Evolutionary conservation across 2,329 filamentous ascomycete genomes (phyloP).

Genomic region (Neonectria ditissima): DNA sequence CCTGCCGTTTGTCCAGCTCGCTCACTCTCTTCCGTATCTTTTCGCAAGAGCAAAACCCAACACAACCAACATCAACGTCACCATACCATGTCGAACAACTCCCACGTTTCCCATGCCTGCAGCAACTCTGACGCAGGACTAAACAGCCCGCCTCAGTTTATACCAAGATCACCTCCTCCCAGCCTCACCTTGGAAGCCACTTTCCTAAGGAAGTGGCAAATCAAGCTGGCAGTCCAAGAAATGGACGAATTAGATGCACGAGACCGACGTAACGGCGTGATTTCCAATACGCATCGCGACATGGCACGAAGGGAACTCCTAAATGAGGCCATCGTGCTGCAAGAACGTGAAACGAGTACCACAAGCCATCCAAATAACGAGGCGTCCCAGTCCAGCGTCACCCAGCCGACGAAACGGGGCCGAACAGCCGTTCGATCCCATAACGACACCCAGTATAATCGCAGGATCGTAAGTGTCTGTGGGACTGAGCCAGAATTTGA

Average conservation of each 20-base stretch:
- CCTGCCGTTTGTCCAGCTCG: neutral
- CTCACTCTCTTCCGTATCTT: neutral
- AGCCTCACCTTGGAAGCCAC: neutral
- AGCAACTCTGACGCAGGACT: neutral
- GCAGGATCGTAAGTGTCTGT: neutral
- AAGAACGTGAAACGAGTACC: too few species aligned
- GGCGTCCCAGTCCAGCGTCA: neutral
- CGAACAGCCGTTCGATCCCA: neutral
- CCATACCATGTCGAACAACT: neutral
- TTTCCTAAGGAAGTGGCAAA: neutral
- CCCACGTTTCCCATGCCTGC: neutral
- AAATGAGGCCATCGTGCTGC: neutral
- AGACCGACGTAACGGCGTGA: neutral
- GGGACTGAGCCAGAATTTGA: neutral
- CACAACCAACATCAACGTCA: neutral
- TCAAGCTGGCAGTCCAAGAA: neutral
- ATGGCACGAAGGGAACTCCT: neutral
- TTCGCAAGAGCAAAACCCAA: neutral
- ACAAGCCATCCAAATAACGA: neutral
- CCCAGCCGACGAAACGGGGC: neutral
- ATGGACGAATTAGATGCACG: neutral
- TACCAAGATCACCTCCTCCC: neutral
- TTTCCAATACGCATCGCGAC: neutral
- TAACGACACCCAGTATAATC: neutral
- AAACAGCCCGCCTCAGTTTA: neutral